phyloP scores from a whole-genome alignment of 257 asterid genomes.

The Datura wrightii region DNA sequence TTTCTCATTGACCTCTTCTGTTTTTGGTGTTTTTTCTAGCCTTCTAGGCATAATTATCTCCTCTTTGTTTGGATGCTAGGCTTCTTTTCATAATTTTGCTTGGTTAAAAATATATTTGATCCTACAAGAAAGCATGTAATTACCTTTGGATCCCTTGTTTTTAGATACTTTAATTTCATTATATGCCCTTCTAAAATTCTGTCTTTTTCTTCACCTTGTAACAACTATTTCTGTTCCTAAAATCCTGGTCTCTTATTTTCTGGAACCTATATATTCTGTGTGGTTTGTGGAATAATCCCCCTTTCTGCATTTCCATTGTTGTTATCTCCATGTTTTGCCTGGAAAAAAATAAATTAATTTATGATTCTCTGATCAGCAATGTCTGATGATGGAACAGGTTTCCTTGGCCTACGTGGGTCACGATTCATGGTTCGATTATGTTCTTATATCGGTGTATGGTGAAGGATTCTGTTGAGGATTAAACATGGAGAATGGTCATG shows the following conservation, averaged over 20 bases:
- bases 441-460: slow-evolving; percentile 29
- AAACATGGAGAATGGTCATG: slow-evolving; percentile 63
- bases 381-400: slow-evolving; percentile 40
- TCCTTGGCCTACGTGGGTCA: slow-evolving; percentile 32
- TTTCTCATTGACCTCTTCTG: slow-evolving; percentile 25
- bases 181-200: slow-evolving; percentile 33
- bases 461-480: slow-evolving; percentile 49
- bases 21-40: not conserved
- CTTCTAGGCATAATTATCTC: not conserved
- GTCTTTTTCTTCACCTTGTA: slow-evolving; percentile 31
- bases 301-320: slow-evolving; percentile 24
- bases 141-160: not conserved
- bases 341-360: not conserved
- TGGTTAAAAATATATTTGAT: slow-evolving; percentile 26
- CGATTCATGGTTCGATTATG: slow-evolving; percentile 44
- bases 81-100: not conserved
- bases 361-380: slow-evolving; percentile 26
- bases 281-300: not conserved
- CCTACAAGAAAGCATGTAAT: slow-evolving; percentile 18
- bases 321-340: slow-evolving; percentile 28
- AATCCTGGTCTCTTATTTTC: slow-evolving; percentile 34
- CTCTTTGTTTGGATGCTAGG: not conserved
- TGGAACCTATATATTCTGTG: slow-evolving; percentile 35
- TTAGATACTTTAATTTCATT: slow-evolving; percentile 18
- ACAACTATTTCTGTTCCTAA: slow-evolving; percentile 46